Evolutionary conservation across 164 flowering plant genomes (phyloP).

Genomic region (Protea cynaroides): DNA sequence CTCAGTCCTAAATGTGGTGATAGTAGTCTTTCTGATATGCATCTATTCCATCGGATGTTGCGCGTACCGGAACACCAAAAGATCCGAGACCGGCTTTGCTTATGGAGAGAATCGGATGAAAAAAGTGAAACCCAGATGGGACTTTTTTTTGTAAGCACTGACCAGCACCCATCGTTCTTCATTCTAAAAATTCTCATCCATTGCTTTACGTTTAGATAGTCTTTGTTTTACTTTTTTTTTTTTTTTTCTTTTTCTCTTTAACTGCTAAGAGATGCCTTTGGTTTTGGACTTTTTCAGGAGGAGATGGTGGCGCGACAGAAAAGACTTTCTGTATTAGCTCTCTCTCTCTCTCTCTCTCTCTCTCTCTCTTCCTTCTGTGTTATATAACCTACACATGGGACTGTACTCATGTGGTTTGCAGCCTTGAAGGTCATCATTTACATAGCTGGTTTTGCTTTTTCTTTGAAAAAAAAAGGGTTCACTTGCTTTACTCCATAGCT

Average conservation of each 20-base stretch:
- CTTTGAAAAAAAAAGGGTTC: background rate
- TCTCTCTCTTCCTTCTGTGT: no score
- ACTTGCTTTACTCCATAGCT: background rate
- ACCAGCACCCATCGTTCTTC: background rate
- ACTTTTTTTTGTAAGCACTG: conserved; percentile 61
- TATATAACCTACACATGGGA: no score
- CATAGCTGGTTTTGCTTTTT: background rate
- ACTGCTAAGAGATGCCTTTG: background rate
- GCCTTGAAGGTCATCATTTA: background rate
- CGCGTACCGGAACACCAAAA: conserved; percentile 62
- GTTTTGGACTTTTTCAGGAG: conserved; percentile 44
- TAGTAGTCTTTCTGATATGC: conserved; percentile 68
- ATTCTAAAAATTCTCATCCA: background rate
- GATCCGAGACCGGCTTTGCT: conserved; percentile 63
- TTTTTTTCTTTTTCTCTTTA: no score
- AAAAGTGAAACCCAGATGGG: conserved; percentile 90
- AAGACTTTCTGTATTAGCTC: conserved; percentile 53
- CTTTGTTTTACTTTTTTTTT: background rate
- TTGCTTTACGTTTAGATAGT: background rate
- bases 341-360: background rate
- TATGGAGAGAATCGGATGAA: conserved; percentile 69
- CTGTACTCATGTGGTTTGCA: background rate
- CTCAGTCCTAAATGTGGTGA: conserved; percentile 70
- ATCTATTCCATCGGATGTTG: conserved; percentile 81
- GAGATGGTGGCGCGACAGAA: conserved; percentile 76